phyloP scores from a whole-genome alignment of 192 early-diverging fungal genomes.

The Neocallimastix lanati region DNA sequence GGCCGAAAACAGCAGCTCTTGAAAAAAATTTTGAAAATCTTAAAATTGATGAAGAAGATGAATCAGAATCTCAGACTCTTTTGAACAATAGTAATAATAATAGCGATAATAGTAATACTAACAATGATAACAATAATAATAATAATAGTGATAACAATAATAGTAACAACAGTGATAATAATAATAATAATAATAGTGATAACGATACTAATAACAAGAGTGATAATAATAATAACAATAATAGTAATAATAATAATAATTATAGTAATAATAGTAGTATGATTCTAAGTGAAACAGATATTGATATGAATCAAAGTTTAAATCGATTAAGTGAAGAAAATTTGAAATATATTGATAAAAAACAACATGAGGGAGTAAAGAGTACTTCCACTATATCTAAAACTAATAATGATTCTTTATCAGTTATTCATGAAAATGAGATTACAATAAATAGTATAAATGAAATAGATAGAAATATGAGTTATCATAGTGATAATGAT shows the following conservation, averaged over 20 bases:
- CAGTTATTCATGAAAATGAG: not conserved
- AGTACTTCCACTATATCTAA: not conserved
- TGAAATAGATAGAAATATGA: not conserved
- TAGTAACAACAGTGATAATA: too few relatives aligned
- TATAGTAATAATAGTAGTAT: too few relatives aligned
- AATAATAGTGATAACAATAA: not conserved
- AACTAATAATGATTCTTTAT: not conserved
- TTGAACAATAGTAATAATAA: too few relatives aligned
- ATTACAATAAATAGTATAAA: not conserved
- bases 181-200: too few relatives aligned
- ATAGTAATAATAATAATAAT: too few relatives aligned
- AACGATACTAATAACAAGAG: too few relatives aligned
- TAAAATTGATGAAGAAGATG: not conserved
- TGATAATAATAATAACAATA: too few relatives aligned
- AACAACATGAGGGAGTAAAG: too few relatives aligned
- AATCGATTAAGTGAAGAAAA: not conserved
- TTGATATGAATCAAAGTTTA: not conserved
- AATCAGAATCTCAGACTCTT: not conserved
- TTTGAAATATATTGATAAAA: not conserved
- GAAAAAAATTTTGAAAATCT: not conserved
- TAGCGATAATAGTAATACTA: too few relatives aligned
- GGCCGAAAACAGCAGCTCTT: not conserved
- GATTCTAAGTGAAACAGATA: too few relatives aligned
- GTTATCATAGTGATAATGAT: not conserved
- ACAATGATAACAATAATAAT: too few relatives aligned